These are phyloP conservation scores for Cytospora chrysosperma DNA, from an alignment of 2,329 filamentous ascomycete species.

Conservation along the genomic window DNA sequence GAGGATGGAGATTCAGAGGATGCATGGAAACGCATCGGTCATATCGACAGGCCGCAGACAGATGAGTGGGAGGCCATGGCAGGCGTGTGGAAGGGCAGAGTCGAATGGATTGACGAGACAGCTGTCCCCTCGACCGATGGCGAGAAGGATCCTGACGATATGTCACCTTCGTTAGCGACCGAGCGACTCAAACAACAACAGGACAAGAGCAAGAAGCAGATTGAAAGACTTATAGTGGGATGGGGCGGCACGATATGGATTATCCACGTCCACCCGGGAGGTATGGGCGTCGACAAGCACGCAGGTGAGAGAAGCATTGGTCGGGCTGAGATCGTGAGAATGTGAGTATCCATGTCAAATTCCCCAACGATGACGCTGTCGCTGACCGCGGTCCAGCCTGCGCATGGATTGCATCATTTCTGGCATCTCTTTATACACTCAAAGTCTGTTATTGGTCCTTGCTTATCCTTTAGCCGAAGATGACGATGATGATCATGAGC, in stretches of 20 bases:
- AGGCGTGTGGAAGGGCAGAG: conserved; percentile 86
- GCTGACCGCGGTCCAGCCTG: conserved; percentile 56
- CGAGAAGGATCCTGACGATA: conserved; percentile 34
- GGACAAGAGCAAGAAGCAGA: conserved; percentile 45
- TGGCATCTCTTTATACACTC: conserved; percentile 94
- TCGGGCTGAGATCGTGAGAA: conserved; percentile 86
- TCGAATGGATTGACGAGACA: conserved; percentile 89
- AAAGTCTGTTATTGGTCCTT: conserved; percentile 84
- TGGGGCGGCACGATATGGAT: conserved; percentile 98
- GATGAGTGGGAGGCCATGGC: conserved; percentile 96
- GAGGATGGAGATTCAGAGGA: conserved; percentile 74
- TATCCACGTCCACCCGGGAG: conserved; percentile 80
- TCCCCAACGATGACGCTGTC: background rate
- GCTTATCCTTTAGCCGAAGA: conserved; percentile 80
- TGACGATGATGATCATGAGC: conserved; percentile 55
- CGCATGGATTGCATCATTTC: conserved; percentile 98
- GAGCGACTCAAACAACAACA: conserved; percentile 50
- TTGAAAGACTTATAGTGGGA: conserved; percentile 84
- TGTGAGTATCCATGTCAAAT: conserved; percentile 55
- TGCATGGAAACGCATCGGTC: conserved; percentile 92
- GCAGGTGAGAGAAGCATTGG: conserved; percentile 71
- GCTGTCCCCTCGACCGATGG: conserved; percentile 72
- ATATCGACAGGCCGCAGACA: conserved; percentile 84
- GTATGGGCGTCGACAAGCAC: conserved; percentile 63
- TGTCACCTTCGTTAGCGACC: conserved; percentile 43